Base-by-base conservation (phyloP, 305 asterid genomes). In the Fraxinus velutina region DNA sequence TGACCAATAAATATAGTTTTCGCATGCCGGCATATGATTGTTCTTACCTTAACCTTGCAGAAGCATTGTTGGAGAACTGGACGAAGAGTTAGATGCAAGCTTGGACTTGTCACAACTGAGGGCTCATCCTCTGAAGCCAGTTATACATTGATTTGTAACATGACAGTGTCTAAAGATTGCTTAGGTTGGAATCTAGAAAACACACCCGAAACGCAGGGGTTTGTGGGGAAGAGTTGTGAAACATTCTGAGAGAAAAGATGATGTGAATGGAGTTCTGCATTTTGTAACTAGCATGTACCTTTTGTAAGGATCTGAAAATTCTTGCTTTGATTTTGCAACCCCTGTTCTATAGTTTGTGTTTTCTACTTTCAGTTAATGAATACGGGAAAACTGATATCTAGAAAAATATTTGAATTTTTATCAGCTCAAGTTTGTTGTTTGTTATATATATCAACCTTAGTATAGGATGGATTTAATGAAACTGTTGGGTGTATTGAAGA, bases 81-180 rank as follows among this genome's bases (percentile, higher is more conserved):
- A 94, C 78, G 98, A 94, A 86, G 98, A 96, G 87, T 88, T 94
- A 27, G 99, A 96, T 74, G 97, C 95, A 77, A 88, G 86, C 90
- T 87, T 94, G 93, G 99, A 96, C 84, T 88, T 96, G 71, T 91
- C 98, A 13, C 87, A 90, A 84, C 94, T 96, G 66, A 90, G 97
- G 89, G 98, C 98, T 87, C 99, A 92, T 83, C 99, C 98, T 19
- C 79, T 96, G 88, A 96, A 93, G 89, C 98, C 99, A 3, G 95
- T 96, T 36, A 89, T 94, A 86, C 98, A 96, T 73, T 95, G 88
- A 92, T 81, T 19, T 21, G 79, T 19, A 71, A 71, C 77, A 62
- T 79, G 80, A 81, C 39, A 84, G 73, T 80, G 73, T 78, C 81
- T 55, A 3, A 3, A 71, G 79, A 71, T 81, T 83, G 60, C 83